Base-by-base conservation (phyloP, 2,329 filamentous ascomycete genomes). In the Neospermospora avenae region DNA sequence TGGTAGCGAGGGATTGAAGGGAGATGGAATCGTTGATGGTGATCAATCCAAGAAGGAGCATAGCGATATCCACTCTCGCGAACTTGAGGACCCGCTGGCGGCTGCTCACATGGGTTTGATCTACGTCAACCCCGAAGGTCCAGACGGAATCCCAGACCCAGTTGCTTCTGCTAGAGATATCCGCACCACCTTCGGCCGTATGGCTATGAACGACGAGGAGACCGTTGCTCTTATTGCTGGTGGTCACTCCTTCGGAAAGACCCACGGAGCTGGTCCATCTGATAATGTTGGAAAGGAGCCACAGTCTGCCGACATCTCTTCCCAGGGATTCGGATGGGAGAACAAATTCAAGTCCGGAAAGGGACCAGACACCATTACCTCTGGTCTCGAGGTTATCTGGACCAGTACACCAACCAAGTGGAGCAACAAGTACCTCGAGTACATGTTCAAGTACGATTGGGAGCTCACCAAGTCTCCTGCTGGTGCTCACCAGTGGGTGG, bases 191-290 rank as follows among this genome's bases (percentile, higher is more conserved):
- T 93, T 92, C 68, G 80, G 80, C 64, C 88, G 88, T 73, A 92
- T 93, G 89, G 89, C 85, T 63, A 92, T 93, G 89, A 85, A 90
- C 71, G 88, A 92, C 71, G 85, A 90, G 75, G 89, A 93, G 79
- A 93, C 89, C 0, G 89, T 90, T 57, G 89, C 89, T 14, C 77
- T 93, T 48, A 92, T 93, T 71, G 86, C 86, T 41, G 89, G 89
- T 71, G 89, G 89, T 41, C 89, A 93, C 79, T 81, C 84, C 25
- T 90, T 93, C 68, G 89, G 89, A 69, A 93, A 93, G 83, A 90
- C 88, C 0, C 89, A 93, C 75, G 89, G 89, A 68, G 89, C 89
- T 34, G 88, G 77, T 59, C 77, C 84, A 16, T 76, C 80, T 18
- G 81, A 82, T 64, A 81, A 90, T 68, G 80, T 91, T 53, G 87